A percentile compares a stretch with the other conserved stretches of the same genome.
phyloP scores from a whole-genome alignment of 2,329 filamentous ascomycete species.

The Hypoxylon sp. region DNA sequence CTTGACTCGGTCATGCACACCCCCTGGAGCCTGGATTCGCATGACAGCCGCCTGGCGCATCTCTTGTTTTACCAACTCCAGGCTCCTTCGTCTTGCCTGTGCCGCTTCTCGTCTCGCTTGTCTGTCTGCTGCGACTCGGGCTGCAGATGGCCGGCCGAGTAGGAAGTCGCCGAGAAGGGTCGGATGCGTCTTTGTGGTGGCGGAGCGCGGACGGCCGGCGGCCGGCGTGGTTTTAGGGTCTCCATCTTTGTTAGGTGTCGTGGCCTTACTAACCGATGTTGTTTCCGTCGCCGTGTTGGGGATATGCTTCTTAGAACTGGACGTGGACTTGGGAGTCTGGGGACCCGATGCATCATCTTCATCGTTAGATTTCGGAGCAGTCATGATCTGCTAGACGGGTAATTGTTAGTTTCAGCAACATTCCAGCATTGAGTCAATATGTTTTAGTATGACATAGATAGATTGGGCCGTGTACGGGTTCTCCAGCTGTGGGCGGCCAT shows the following conservation, averaged over 20 bases:
- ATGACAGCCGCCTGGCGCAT: slow-evolving; percentile 72
- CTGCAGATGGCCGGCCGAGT: slow-evolving; percentile 59
- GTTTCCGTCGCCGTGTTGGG: slow-evolving; percentile 40
- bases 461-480: slow-evolving; percentile 21
- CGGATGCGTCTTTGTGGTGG: slow-evolving; percentile 50
- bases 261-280: slow-evolving; percentile 30
- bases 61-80: slow-evolving; percentile 71
- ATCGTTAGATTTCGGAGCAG: slow-evolving; percentile 50
- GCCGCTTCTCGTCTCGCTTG: slow-evolving; percentile 55
- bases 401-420: slow-evolving; percentile 44
- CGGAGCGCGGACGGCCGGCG: slow-evolving; percentile 49
- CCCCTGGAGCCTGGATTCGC: slow-evolving; percentile 73
- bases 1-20: slow-evolving; percentile 84
- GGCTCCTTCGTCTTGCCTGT: slow-evolving; percentile 68
- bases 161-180: slow-evolving; percentile 54
- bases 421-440: slow-evolving; percentile 36
- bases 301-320: slow-evolving; percentile 41
- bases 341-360: slow-evolving; percentile 52
- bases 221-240: slow-evolving; percentile 44
- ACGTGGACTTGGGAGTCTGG: slow-evolving; percentile 41
- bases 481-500: slow-evolving; percentile 25
- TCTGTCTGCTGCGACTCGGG: slow-evolving; percentile 66
- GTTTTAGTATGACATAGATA: slow-evolving; percentile 31
- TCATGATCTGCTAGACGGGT: slow-evolving; percentile 51
- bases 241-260: slow-evolving; percentile 44